These are phyloP conservation scores for Scheffersomyces ergatensis DNA, from an alignment of 805 yeast species.

Conservation along the genomic window DNA sequence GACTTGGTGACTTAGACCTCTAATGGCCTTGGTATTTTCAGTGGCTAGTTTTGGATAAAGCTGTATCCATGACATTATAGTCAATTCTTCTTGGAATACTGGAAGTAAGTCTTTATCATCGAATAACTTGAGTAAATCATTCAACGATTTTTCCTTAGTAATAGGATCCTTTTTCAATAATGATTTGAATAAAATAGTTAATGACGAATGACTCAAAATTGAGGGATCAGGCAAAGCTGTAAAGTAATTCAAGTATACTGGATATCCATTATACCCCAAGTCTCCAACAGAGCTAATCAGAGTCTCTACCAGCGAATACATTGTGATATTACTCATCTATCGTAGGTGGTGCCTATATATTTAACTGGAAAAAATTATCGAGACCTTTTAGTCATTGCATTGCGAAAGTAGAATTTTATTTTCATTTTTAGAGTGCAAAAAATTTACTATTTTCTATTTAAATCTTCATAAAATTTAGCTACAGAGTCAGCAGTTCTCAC, in stretches of 20 bases:
- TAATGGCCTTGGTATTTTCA: slow-evolving; percentile 65
- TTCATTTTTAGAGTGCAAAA: no score
- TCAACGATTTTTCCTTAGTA: slow-evolving; percentile 80
- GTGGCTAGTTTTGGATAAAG: slow-evolving; percentile 76
- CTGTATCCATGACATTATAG: slow-evolving; percentile 71
- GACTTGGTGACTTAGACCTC: slow-evolving; percentile 60
- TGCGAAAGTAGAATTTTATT: no score
- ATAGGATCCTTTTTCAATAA: slow-evolving; percentile 74
- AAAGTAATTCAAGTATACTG: slow-evolving; percentile 70
- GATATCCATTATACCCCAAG: slow-evolving; percentile 37
- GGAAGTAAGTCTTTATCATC: slow-evolving; percentile 18
- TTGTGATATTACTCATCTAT: no score
- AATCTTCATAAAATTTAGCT: slow-evolving; percentile 25
- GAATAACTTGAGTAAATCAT: slow-evolving; percentile 43
- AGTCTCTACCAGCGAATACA: no score
- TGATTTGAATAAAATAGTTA: slow-evolving; percentile 70
- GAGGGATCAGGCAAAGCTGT: slow-evolving; percentile 69
- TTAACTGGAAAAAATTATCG: no score
- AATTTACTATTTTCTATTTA: slow-evolving; percentile 1
- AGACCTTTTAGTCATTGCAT: no score
- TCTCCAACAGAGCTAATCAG: slow-evolving; percentile 8
- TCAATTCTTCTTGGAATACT: slow-evolving; percentile 44
- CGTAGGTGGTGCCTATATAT: no score
- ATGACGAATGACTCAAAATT: slow-evolving; percentile 36
- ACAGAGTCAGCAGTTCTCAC: slow-evolving; percentile 42